Base-by-base conservation (phyloP, 106 monocot genomes). In the Iris macrosiphon region DNA sequence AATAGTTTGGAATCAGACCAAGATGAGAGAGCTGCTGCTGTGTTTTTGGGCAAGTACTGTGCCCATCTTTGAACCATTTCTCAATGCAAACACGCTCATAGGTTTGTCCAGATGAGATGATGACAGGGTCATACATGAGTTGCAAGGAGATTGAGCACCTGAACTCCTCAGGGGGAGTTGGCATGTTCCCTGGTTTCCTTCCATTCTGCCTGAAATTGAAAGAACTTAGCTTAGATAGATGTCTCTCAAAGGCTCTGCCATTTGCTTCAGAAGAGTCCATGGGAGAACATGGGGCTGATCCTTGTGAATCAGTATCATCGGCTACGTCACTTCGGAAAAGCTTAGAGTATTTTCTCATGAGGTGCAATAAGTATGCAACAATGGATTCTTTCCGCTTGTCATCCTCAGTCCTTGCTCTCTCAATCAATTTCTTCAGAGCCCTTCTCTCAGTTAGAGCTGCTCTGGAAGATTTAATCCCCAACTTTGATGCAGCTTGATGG, bases 61-160 rank as follows among this genome's bases (percentile, higher is more conserved):
- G 86, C 3, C 89, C 96, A 17, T 82, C 86, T 40, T 57, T 58
- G 24, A 96, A 80, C 96, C 96, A 96, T 57, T 96, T 96, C 60
- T 96, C 86, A 26, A 96, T 96, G 76, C 81, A 96, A 17, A 44
- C 72, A 5, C 96, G 73, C 31, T 96, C 96, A 33, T 86, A 96
- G 22, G 90, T 90, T 62, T 96, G 90, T 4, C 96, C 96, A 26
- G 96, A 96, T 43, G 90, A 82, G 45, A 96, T 83, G 7, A 96
- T 79, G 16, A 90, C 90, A 1, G 96, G 96, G 45, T 96, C 96
- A 66, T 80, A 79, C 96, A 96, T 96, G 8, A 96, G 67, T 45
- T 90, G 96, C 46, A 87, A 68, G 23, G 96, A 90, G 37, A 96
- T 90, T 2, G 96, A 90, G 40, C 96, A 96, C 27, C 82, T 76